phyloP scores from a whole-genome alignment of 2,329 filamentous ascomycete genomes.

The Paraphaeosphaeria minitans region DNA sequence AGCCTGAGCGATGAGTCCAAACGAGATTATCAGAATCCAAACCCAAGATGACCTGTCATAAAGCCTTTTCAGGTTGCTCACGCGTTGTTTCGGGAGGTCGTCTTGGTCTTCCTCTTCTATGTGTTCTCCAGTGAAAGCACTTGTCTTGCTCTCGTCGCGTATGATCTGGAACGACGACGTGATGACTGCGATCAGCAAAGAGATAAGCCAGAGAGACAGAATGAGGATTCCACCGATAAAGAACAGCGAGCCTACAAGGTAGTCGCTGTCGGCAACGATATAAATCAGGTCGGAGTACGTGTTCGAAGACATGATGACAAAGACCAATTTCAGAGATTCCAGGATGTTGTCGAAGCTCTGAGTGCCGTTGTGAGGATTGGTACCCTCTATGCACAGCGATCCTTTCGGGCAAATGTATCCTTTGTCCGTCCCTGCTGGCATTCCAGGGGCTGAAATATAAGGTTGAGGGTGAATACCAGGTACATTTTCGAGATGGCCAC shows the following conservation, averaged over 20 bases:
- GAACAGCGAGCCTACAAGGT: conserved; percentile 81
- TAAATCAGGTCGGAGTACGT: conserved; percentile 97
- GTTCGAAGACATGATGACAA: conserved; percentile 98
- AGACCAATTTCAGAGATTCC: conserved; percentile 90
- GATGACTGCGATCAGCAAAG: conserved; percentile 93
- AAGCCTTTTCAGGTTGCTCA: conserved; percentile 65
- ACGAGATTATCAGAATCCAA: conserved; percentile 82
- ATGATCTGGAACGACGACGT: conserved; percentile 99
- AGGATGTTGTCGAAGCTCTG: conserved; percentile 95
- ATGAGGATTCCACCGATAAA: conserved; percentile 78
- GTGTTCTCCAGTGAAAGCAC: conserved; percentile 84
- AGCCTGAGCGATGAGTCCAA: conserved; percentile 78
- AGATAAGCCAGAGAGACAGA: conserved; percentile 94
- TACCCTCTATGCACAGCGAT: conserved; percentile 79
- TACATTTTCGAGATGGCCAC: conserved; percentile 71
- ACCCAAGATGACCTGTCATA: conserved; percentile 76
- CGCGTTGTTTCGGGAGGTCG: conserved; percentile 47
- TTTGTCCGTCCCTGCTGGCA: conserved; percentile 61
- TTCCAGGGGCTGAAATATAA: conserved; percentile 66
- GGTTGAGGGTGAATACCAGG: conserved; percentile 47
- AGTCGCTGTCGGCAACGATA: conserved; percentile 89
- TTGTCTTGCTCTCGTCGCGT: conserved; percentile 90
- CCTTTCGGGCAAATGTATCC: conserved; percentile 86
- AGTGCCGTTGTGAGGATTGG: conserved; percentile 81
- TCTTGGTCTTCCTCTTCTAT: conserved; percentile 46